These are phyloP conservation scores for Wickerhamiella galacta DNA, from an alignment of 805 yeast genomes.

Conservation along the genomic window DNA sequence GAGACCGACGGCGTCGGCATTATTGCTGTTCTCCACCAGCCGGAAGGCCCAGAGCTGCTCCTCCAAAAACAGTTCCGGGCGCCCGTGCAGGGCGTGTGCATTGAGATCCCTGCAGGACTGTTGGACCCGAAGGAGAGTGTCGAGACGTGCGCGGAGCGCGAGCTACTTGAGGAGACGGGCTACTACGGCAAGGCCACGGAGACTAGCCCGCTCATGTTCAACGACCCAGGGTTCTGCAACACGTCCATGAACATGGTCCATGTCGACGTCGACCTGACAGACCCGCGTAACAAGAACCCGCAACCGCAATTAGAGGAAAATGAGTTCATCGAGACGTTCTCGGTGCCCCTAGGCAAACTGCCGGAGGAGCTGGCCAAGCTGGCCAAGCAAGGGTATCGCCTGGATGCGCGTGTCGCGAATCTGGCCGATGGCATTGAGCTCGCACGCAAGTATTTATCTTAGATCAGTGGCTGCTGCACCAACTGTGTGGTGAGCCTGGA, in stretches of 20 bases:
- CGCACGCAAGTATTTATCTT: constrained; percentile 23
- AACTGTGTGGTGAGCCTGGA: not conserved
- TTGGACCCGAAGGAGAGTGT: constrained; percentile 70
- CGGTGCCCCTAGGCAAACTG: constrained; percentile 39
- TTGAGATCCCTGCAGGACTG: constrained; percentile 92
- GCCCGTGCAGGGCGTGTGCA: constrained; percentile 73
- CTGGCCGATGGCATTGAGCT: constrained; percentile 65
- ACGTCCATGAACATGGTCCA: constrained; percentile 71
- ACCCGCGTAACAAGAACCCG: constrained; percentile 52
- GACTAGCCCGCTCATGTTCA: constrained; percentile 35
- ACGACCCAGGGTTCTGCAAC: constrained; percentile 82
- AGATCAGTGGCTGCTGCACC: constrained; percentile 6
- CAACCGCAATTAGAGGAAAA: constrained; percentile 66
- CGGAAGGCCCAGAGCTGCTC: constrained; percentile 36
- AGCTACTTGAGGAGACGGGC: constrained; percentile 85
- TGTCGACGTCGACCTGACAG: constrained; percentile 55
- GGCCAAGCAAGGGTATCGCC: constrained; percentile 46
- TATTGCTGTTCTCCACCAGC: constrained; percentile 46
- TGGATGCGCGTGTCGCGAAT: constrained; percentile 80
- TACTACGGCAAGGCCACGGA: constrained; percentile 48
- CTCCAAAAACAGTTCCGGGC: constrained; percentile 87
- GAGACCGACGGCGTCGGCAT: constrained; percentile 85
- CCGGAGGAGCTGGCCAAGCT: constrained; percentile 37
- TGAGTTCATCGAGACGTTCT: constrained; percentile 83
- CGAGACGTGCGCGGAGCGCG: constrained; percentile 72